phyloP scores from a whole-genome alignment of 768 basidiomycete species.

The Tulasnella sp. region DNA sequence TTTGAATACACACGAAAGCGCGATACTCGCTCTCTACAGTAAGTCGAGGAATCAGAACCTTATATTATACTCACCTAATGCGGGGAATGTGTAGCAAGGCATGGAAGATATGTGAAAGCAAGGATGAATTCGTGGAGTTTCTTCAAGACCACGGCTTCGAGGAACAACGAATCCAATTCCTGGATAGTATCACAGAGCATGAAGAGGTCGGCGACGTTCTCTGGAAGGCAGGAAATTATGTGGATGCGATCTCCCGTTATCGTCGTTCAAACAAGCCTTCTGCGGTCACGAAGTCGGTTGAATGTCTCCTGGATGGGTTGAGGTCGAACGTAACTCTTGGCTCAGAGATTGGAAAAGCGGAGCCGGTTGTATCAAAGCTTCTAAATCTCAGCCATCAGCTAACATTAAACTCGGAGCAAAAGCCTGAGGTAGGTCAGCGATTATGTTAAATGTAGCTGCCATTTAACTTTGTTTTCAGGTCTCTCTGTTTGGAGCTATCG shows the following conservation, averaged over 20 bases:
- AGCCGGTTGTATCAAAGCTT: background rate
- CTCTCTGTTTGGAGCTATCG: background rate
- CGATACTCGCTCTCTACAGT: constrained; percentile 39
- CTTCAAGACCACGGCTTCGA: constrained; percentile 55
- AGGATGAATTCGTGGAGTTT: constrained; percentile 56
- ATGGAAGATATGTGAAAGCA: constrained; percentile 47
- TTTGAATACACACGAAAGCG: constrained; percentile 47
- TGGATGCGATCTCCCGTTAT: constrained; percentile 6
- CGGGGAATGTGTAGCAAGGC: constrained; percentile 43
- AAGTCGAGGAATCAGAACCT: background rate
- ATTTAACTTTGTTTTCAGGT: background rate
- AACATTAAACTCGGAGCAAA: background rate
- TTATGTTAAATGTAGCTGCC: background rate
- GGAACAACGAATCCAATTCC: constrained; percentile 46
- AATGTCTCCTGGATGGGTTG: constrained; percentile 15
- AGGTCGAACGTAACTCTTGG: background rate
- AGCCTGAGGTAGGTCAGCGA: background rate
- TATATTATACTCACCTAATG: background rate
- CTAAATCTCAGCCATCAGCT: background rate
- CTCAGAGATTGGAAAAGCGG: background rate
- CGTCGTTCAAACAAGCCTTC: background rate
- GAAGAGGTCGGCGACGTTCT: constrained; percentile 55
- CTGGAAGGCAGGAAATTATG: constrained; percentile 43
- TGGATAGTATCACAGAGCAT: constrained; percentile 45
- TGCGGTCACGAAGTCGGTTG: constrained; percentile 1